Evolutionary conservation across 2,329 filamentous ascomycete genomes (phyloP), one percentile per base, ranked within the genome.

Genomic region (Raffaelea albimanens): DNA sequence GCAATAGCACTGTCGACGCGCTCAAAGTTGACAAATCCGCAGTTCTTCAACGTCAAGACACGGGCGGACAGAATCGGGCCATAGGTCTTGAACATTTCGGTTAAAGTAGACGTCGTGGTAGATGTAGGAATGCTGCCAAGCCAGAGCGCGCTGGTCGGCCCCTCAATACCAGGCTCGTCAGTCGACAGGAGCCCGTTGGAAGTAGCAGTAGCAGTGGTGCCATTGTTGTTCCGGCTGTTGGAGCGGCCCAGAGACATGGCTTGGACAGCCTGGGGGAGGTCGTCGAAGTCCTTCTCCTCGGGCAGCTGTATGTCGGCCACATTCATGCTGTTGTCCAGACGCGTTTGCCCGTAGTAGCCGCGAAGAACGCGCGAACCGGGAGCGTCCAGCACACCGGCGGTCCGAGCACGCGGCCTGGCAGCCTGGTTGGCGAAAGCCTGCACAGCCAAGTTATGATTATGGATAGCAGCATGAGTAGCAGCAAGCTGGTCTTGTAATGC

Each of bases 1-100:
- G 87, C 82, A 36, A 96, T 83, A 48, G 93, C 93, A 61, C 88
- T 95, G 55, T 97, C 90, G 25, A 93, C 69, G 50, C 80, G 83
- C 66, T 97, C 89, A 59, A 95, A 98, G 66, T 98, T 98, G 61
- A 98, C 91, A 58, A 98, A 98, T 3, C 91, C 93, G 62, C 93
- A 98, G 67, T 95, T 97, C 75, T 98, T 98, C 72, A 98, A 89
- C 1, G 93, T 97, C 52, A 98, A 73, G 4, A 98, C 93, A 54
- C 93, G 80, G 23, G 88, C 91, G 3, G 91, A 96, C 55, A 93
- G 76, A 53, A 98, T 95, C 3, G 85, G 78, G 10, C 93, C 93
- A 56, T 93, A 95, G n/a, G 83, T 78, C 63, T 87, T 87, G 70
- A 98, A 98, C 69, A 97, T 95, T 55, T 94, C 89, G 49, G 88